These are phyloP conservation scores for Sugiyamaella sp. DNA, from an alignment of 1,139 yeast species.

Conservation along the genomic window DNA sequence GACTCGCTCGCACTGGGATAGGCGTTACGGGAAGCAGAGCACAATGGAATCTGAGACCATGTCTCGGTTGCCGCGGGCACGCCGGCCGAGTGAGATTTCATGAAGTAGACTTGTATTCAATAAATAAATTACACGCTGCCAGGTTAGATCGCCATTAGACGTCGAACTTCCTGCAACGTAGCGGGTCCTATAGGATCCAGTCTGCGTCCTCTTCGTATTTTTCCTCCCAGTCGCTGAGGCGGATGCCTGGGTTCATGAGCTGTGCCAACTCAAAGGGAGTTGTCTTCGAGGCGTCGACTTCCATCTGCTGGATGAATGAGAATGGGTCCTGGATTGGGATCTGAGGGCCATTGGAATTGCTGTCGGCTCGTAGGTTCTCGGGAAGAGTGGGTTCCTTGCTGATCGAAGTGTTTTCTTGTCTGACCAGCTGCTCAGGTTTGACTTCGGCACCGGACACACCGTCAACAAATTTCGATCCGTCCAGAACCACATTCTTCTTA, in stretches of 20 bases:
- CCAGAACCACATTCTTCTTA: slow-evolving; percentile 38
- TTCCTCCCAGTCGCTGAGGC: slow-evolving; percentile 21
- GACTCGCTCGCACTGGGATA: too few relatives aligned
- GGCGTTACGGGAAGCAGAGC: too few relatives aligned
- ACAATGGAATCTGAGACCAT: too few relatives aligned
- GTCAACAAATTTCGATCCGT: slow-evolving; percentile 42
- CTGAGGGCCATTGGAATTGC: slow-evolving; percentile 9
- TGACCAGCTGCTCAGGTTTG: slow-evolving; percentile 15
- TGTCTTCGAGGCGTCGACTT: slow-evolving; percentile 5
- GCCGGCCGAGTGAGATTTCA: too few relatives aligned
- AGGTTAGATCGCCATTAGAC: background rate
- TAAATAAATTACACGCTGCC: slow-evolving; percentile 8
- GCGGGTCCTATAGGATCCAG: slow-evolving; percentile 4
- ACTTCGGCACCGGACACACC: slow-evolving; percentile 24
- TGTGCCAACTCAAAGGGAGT: slow-evolving; percentile 23
- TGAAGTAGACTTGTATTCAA: slow-evolving; percentile 4
- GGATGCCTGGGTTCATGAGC: slow-evolving; percentile 11
- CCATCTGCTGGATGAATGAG: slow-evolving; percentile 31
- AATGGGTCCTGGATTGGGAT: slow-evolving; percentile 37
- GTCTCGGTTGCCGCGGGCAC: too few relatives aligned
- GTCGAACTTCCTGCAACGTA: slow-evolving; percentile 9
- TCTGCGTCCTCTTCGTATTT: slow-evolving; percentile 13
- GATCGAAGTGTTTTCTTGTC: slow-evolving; percentile 6
- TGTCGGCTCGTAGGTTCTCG: background rate
- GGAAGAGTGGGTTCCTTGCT: slow-evolving; percentile 5